phyloP scores from a whole-genome alignment of 2,329 filamentous ascomycete genomes.

The Aspergillus fructus region DNA sequence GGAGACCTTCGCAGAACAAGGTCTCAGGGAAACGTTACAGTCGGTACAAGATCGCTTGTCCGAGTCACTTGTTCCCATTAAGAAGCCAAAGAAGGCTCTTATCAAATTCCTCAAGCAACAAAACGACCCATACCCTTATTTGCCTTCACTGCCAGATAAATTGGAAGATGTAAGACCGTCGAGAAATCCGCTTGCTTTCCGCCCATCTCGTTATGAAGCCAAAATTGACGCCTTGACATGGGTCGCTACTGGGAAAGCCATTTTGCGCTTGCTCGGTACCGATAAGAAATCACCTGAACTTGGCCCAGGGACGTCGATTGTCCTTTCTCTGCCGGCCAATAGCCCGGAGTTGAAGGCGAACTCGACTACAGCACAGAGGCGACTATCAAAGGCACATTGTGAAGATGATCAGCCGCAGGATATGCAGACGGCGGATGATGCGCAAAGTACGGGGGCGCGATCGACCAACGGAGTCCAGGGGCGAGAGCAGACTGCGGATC shows the following conservation, averaged over 20 bases:
- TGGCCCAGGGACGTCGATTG: conserved; percentile 42
- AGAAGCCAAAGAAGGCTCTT: conserved; percentile 52
- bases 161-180: conserved; percentile 29
- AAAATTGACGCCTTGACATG: conserved; percentile 40
- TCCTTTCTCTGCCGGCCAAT: conserved; percentile 40
- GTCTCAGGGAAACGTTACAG: conserved; percentile 50
- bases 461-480: conserved; percentile 15
- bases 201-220: conserved; percentile 40
- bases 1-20: conserved; percentile 53
- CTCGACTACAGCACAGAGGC: conserved; percentile 14
- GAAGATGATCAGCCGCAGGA: conserved; percentile 17
- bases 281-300: conserved; percentile 33
- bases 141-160: conserved; percentile 37
- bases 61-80: conserved; percentile 50
- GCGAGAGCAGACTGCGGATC: conserved; percentile 16
- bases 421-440: conserved; percentile 18
- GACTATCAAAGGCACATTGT: conserved; percentile 10
- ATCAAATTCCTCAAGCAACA: conserved; percentile 53
- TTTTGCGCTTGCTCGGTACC: conserved; percentile 45
- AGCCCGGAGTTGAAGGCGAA: conserved; percentile 24
- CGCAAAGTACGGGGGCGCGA: conserved; percentile 9
- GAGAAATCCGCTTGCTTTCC: conserved; percentile 37
- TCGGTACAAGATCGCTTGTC: conserved; percentile 58
- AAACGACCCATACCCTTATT: conserved; percentile 53
- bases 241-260: conserved; percentile 49